Percentiles rank a stretch among this genome's conserved stretches.
phyloP scores from a whole-genome alignment of 306 rosid genomes.

The Citrullus colocynthis region DNA sequence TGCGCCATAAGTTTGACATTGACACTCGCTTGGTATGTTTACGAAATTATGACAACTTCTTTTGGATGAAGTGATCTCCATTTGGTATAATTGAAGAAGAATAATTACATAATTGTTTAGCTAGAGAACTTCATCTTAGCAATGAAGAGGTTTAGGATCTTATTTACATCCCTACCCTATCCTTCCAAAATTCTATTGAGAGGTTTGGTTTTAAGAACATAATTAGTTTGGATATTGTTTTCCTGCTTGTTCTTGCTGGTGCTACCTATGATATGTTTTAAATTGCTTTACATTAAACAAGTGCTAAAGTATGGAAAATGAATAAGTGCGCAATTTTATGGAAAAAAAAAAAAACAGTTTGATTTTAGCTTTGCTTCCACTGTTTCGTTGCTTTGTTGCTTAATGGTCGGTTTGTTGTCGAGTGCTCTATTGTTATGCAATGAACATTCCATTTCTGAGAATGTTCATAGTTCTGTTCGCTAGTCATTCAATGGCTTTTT shows the following conservation, averaged over 20 bases:
- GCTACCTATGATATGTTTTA: background rate
- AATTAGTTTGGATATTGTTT: background rate
- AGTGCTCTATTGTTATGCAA: background rate
- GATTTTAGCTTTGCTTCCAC: background rate
- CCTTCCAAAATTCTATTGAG: background rate
- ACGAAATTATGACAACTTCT: background rate
- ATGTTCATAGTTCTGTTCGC: background rate
- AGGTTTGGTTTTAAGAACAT: background rate
- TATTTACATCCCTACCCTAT: background rate
- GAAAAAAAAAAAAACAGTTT: background rate
- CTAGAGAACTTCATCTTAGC: background rate
- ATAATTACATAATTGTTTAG: background rate
- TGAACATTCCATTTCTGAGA: background rate
- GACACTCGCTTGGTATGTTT: conserved; percentile 85
- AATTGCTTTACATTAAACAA: background rate
- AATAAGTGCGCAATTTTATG: background rate
- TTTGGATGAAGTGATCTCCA: background rate
- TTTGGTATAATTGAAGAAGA: background rate
- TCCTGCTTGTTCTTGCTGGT: background rate
- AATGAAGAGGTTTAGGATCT: background rate
- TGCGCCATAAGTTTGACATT: conserved; percentile 91
- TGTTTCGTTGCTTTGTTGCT: background rate
- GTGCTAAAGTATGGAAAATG: background rate
- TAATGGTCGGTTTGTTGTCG: background rate
- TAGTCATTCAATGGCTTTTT: background rate